phyloP scores from a whole-genome alignment of 805 yeast genomes.

The Scheffersomyces stipitis region DNA sequence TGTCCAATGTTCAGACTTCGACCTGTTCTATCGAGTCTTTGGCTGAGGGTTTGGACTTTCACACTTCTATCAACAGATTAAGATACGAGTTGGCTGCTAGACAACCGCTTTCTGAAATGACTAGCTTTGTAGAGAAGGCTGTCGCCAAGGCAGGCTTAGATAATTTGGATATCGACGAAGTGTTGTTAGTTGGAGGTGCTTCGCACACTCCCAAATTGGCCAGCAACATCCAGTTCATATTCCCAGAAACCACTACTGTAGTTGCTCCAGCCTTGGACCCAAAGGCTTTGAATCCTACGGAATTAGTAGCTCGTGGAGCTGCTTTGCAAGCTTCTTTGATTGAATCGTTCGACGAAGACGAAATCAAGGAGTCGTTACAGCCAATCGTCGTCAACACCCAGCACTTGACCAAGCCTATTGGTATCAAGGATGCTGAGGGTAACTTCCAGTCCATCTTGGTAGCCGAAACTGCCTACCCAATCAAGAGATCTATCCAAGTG shows the following conservation, averaged over 20 bases:
- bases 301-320: slow-evolving; percentile 89
- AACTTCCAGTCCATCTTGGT: slow-evolving; percentile 71
- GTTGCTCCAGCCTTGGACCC: slow-evolving; percentile 71
- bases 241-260: slow-evolving; percentile 77
- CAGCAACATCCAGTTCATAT: slow-evolving; percentile 63
- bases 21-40: slow-evolving; percentile 93
- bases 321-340: slow-evolving; percentile 92
- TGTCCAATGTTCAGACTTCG: slow-evolving; percentile 84
- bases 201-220: slow-evolving; percentile 92
- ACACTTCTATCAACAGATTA: slow-evolving; percentile 88
- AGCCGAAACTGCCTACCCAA: slow-evolving; percentile 87
- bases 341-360: slow-evolving; percentile 80
- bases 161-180: slow-evolving; percentile 84
- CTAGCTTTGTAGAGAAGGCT: slow-evolving; percentile 69
- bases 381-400: slow-evolving; percentile 86
- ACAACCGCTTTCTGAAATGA: slow-evolving; percentile 71
- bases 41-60: slow-evolving; percentile 92
- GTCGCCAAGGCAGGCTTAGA: slow-evolving; percentile 84
- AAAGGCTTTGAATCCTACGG: slow-evolving; percentile 85
- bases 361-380: slow-evolving; percentile 74
- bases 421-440: slow-evolving; percentile 74
- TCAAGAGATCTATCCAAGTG: slow-evolving; percentile 70
- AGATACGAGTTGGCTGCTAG: slow-evolving; percentile 88
- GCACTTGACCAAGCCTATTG: slow-evolving; percentile 81
- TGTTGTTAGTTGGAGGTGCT: slow-evolving; percentile 89